Evolutionary conservation across 495 filamentous ascomycete genomes (phyloP).

Genomic region (Daldinia concentrica): DNA sequence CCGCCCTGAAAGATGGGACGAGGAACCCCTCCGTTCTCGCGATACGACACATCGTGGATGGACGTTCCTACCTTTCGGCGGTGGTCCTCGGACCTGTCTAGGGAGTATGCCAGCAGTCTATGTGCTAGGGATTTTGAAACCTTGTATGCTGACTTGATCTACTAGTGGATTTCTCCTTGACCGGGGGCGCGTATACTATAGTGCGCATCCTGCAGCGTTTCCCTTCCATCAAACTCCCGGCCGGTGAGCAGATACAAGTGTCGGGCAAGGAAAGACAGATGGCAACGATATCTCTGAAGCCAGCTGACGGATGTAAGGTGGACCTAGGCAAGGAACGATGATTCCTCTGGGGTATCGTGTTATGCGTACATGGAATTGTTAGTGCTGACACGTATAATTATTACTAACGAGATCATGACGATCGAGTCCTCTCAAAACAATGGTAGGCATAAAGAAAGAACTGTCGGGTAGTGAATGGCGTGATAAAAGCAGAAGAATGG

Average conservation of each 20-base stretch:
- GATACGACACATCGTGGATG: conserved; percentile 19
- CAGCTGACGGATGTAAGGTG: conserved; percentile 31
- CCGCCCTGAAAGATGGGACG: conserved; percentile 65
- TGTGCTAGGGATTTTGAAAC: neutral
- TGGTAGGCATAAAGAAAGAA: too few species aligned
- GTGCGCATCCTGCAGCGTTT: conserved; percentile 50
- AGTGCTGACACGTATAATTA: neutral
- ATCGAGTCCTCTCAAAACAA: neutral
- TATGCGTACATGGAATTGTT: neutral
- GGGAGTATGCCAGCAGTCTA: neutral
- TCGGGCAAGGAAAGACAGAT: conserved; percentile 33
- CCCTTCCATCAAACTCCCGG: conserved; percentile 25
- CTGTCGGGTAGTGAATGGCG: too few species aligned
- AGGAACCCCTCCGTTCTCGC: conserved; percentile 27
- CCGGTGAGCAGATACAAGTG: conserved; percentile 25
- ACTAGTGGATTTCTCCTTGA: conserved; percentile 40
- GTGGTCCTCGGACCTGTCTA: conserved; percentile 17
- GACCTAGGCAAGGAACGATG: conserved; percentile 22
- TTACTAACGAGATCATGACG: neutral
- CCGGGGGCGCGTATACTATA: conserved; percentile 47
- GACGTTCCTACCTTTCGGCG: conserved; percentile 32
- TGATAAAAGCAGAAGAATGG: too few species aligned
- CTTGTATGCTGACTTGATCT: conserved; percentile 1
- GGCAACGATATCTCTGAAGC: conserved; percentile 30
- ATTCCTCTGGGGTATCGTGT: neutral